A percentile compares a stretch with the other conserved stretches of the same genome.
Conservation (phyloP, 306 rosid species). For the Dicorynia guianensis region DNA sequence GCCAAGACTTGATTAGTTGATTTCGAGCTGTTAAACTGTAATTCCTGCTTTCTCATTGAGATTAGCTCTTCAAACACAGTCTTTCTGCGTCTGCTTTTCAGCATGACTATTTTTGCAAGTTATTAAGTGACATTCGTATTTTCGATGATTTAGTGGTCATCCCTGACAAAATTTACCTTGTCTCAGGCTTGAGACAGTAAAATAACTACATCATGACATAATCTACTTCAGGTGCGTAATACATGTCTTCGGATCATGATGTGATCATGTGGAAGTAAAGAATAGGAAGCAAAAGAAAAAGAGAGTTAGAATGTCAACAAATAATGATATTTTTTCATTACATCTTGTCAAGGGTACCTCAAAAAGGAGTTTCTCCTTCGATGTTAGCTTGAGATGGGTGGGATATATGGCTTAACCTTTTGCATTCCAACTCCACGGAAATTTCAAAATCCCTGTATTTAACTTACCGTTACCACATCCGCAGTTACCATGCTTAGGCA, state of each 20-base stretch:
- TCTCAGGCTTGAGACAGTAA: not conserved
- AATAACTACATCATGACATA: not conserved
- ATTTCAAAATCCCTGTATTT: constrained; percentile 4
- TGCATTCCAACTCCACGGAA: not conserved
- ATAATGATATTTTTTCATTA: constrained; percentile 10
- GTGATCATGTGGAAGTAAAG: constrained; percentile 12
- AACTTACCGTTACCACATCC: constrained; percentile 15
- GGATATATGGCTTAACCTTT: not conserved
- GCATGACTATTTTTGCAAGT: constrained; percentile 4
- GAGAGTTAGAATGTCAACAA: not conserved
- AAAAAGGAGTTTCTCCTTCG: not conserved
- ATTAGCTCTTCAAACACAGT: constrained; percentile 11
- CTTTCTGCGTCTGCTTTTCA: not conserved
- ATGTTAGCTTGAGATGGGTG: not conserved
- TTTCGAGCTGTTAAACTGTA: constrained; percentile 16
- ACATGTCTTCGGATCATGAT: not conserved
- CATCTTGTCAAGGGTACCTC: not conserved
- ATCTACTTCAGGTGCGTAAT: not conserved
- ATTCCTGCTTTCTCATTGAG: constrained; percentile 17
- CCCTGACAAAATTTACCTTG: constrained; percentile 2
- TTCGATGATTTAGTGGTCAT: not conserved
- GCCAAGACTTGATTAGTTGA: not conserved
- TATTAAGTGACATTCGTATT: not conserved
- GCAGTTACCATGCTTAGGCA: constrained; percentile 23
- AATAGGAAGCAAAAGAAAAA: constrained; percentile 14